Evolutionary conservation across 169 alveolate species (phyloP).

Genomic region (Eimeria falciformis): DNA sequence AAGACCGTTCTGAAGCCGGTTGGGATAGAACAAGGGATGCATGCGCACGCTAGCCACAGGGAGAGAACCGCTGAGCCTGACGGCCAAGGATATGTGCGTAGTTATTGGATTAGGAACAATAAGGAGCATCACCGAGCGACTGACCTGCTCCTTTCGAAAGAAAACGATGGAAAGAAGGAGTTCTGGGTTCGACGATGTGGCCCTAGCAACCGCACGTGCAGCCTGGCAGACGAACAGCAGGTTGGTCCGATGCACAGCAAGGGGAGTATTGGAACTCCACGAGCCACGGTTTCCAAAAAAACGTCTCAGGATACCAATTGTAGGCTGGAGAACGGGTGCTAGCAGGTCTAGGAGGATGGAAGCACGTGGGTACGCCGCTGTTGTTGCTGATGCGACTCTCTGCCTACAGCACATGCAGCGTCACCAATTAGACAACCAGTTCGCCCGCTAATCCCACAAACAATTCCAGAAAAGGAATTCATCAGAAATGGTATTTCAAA

Average conservation of each 20-base stretch:
- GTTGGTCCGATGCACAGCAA: background rate
- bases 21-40: background rate
- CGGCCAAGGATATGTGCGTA: background rate
- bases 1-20: background rate
- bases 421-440: background rate
- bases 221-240: background rate
- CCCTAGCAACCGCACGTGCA: slow-evolving; percentile 25
- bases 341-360: slow-evolving; percentile 9
- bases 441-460: background rate
- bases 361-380: slow-evolving; percentile 45
- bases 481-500: background rate
- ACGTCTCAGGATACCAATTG: slow-evolving; percentile 22
- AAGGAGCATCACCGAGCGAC: background rate
- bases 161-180: background rate
- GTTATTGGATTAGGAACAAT: background rate
- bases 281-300: background rate
- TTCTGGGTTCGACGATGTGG: background rate
- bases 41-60: slow-evolving; percentile 43
- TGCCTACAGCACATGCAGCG: slow-evolving; percentile 20
- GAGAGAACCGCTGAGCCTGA: background rate
- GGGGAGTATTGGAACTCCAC: background rate
- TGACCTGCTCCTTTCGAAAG: background rate
- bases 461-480: background rate
- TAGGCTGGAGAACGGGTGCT: slow-evolving; percentile 39
- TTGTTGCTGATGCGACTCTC: slow-evolving; percentile 4